Conservation (phyloP, 495 filamentous ascomycete species). For the Pseudomonodictys pantanalensis region DNA sequence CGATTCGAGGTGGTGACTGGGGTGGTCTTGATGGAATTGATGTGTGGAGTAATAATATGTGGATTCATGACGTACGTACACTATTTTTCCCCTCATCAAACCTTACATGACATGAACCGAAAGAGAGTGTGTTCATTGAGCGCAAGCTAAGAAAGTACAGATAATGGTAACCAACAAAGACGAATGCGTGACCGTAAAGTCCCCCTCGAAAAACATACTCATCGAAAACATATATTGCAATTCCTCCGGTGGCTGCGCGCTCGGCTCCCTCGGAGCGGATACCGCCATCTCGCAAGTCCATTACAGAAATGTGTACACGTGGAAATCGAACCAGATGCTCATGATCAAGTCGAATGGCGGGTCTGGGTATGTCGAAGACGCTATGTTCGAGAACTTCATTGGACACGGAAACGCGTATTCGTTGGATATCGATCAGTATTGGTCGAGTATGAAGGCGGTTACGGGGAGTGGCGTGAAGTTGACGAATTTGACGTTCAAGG, state of each 20-base stretch:
- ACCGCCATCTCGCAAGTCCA: conserved; percentile 33
- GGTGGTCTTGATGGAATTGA: conserved; percentile 43
- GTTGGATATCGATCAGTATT: conserved; percentile 56
- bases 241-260: conserved; percentile 33
- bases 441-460: conserved; percentile 37
- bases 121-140: no score
- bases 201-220: conserved; percentile 36
- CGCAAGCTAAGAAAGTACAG: neutral
- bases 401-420: conserved; percentile 53
- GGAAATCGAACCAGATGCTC: conserved; percentile 54
- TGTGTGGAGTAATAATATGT: conserved; percentile 38
- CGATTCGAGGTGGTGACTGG: conserved; percentile 37
- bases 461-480: conserved; percentile 48
- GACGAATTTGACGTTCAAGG: conserved; percentile 49
- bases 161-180: conserved; percentile 43
- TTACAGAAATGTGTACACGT: conserved; percentile 40
- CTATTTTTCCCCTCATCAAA: neutral
- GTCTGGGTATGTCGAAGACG: conserved; percentile 53
- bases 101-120: no score
- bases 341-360: conserved; percentile 64
- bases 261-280: conserved; percentile 36
- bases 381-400: conserved; percentile 56
- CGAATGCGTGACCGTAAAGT: conserved; percentile 39
- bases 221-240: conserved; percentile 42
- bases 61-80: conserved; percentile 35